Evolutionary conservation across 352 stramenopile species (phyloP), one percentile per base, ranked within the genome.

Genomic region (Pythium graminicola): DNA sequence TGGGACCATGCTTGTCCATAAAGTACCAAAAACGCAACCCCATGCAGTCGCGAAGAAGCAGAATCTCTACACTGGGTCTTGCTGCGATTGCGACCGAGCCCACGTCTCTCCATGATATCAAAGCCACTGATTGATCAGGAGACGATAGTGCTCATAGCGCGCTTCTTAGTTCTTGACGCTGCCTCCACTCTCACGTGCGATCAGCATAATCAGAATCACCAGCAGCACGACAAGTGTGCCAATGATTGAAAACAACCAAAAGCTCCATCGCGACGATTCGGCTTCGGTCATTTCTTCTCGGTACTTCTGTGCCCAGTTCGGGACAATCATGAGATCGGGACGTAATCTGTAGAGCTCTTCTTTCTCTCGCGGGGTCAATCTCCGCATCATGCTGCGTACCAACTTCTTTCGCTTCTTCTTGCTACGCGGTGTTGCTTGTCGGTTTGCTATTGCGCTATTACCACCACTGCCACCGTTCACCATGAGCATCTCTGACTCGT

Each of bases 241-340:
- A 50, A 93, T 90, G 54, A 92, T 73, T 20, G 68, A 70, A 31
- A 91, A 64, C 50, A 93, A 61, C 81, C 83, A 91, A 16, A 81
- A 69, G 50, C 82, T 89, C 71, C 80, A 93, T 48, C 69, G 73
- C 43, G 72, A 69, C 29, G 76, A 75, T 33, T 88, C 76, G 40
- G 73, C 71, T 22, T 81, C 81, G 23, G 75, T 70, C 42, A 93
- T 71, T 50, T 90, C 83, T 60, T 93, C 80, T 27, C 83, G 80
- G 48, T 93, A 93, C 53, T 93, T 93, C 44, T 92, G 81, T 6
- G 83, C 83, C 83, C 83, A 93, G 47, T 93, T 93, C 3, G 83
- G 83, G 41, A 91, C 69, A 63, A 93, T 93, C 79, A 88, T 89
- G 48, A 93, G 51, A 33, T 93, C 83, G 19, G 83, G 83, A 26